phyloP scores from a whole-genome alignment of 2,329 filamentous ascomycete species.

The Xylaria sp. region DNA sequence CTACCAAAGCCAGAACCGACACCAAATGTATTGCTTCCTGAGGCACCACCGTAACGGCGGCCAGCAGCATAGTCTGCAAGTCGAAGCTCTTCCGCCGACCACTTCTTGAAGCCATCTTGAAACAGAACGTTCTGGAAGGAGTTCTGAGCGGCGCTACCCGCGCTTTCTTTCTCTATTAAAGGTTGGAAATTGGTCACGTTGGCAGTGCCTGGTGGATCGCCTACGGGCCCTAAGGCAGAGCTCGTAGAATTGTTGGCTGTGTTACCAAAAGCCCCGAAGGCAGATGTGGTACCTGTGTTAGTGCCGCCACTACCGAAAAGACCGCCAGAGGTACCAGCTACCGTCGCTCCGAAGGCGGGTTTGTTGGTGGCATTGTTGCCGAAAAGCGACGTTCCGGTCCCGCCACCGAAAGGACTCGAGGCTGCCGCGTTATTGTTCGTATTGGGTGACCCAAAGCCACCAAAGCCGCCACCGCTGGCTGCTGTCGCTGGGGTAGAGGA shows the following conservation, averaged over 20 bases:
- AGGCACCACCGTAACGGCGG: constrained; percentile 80
- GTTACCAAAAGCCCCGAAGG: constrained; percentile 46
- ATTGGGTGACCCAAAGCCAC: constrained; percentile 43
- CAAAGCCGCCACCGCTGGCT: constrained; percentile 49
- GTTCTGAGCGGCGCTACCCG: constrained; percentile 58
- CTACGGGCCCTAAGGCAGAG: constrained; percentile 56
- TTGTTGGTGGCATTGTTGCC: constrained; percentile 47
- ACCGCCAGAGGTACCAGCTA: constrained; percentile 51
- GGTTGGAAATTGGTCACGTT: constrained; percentile 69
- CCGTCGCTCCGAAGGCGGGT: constrained; percentile 55
- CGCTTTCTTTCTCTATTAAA: constrained; percentile 72
- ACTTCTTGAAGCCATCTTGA: constrained; percentile 82
- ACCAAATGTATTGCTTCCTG: constrained; percentile 85
- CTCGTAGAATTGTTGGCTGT: constrained; percentile 49
- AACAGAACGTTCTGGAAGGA: constrained; percentile 82
- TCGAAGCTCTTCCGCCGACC: constrained; percentile 83
- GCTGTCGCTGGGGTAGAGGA: constrained; percentile 39
- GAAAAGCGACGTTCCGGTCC: constrained; percentile 36
- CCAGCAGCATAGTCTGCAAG: constrained; percentile 89
- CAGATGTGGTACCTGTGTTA: constrained; percentile 30
- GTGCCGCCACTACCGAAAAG: constrained; percentile 54
- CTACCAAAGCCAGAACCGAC: constrained; percentile 59
- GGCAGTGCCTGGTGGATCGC: constrained; percentile 72
- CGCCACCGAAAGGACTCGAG: constrained; percentile 46
- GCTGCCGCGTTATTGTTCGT: constrained; percentile 46